phyloP scores from a whole-genome alignment of 83 land plant species.

The Picea abies region DNA sequence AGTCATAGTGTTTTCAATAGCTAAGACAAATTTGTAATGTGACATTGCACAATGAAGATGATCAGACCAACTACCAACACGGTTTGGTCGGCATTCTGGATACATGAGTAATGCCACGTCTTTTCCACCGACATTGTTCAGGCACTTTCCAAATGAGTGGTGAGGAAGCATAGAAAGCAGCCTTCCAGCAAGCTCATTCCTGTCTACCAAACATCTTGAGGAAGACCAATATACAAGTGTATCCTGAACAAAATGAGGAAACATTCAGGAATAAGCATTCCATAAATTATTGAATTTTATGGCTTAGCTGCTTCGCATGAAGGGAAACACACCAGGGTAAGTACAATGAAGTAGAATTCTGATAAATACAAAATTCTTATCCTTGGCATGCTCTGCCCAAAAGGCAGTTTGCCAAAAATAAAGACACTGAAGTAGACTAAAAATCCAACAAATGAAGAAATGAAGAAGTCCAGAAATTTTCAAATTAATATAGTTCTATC shows the following conservation, averaged over 20 bases:
- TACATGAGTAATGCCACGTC: conserved; percentile 66
- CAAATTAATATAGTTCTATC: neutral
- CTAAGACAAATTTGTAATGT: conserved; percentile 95
- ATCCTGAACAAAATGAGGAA: conserved; percentile 47
- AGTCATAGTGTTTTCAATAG: conserved; percentile 92
- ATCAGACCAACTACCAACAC: conserved; percentile 72
- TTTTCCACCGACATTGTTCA: conserved; percentile 87
- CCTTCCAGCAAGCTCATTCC: conserved; percentile 65
- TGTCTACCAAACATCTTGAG: conserved; percentile 72
- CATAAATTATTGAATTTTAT: neutral
- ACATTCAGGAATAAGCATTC: neutral
- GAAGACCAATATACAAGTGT: conserved; percentile 98
- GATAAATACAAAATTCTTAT: no score
- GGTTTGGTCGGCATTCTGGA: conserved; percentile 63
- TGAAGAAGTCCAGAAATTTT: neutral
- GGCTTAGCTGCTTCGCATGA: neutral
- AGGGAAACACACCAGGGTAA: neutral
- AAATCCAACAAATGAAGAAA: neutral
- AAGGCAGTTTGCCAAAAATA: neutral
- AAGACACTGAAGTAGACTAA: neutral
- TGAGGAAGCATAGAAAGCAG: conserved; percentile 69
- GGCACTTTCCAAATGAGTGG: conserved; percentile 97
- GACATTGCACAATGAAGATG: conserved; percentile 99
- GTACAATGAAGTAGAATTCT: neutral
- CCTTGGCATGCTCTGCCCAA: neutral